Conservation (phyloP, 441 rosid species). For the Jatropha multifida region DNA sequence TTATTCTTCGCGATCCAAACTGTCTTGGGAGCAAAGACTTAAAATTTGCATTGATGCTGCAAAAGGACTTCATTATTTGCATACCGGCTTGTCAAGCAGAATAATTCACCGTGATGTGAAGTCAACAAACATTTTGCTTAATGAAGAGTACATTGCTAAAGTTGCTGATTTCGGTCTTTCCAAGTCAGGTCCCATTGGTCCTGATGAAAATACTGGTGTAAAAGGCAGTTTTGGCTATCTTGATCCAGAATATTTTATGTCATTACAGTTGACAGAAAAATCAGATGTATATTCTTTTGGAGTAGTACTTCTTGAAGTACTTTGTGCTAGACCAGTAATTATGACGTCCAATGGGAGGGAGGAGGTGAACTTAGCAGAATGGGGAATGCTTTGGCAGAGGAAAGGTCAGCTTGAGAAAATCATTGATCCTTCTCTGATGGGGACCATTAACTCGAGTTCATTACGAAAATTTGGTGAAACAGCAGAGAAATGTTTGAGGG, state of each 20-base stretch:
- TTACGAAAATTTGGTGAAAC: conserved; percentile 46
- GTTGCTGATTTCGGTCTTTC: conserved; percentile 44
- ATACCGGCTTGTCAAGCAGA: conserved; percentile 30
- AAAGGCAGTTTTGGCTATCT: conserved; percentile 23
- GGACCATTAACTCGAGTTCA: conserved; percentile 36
- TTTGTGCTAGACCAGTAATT: conserved; percentile 43
- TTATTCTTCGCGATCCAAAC: conserved; percentile 16
- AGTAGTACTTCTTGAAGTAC: conserved; percentile 28
- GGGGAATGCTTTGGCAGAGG: conserved; percentile 39
- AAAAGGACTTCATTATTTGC: conserved; percentile 49
- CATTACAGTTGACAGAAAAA: conserved; percentile 20
- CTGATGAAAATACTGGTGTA: conserved; percentile 7
- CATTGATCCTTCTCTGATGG: conserved; percentile 37
- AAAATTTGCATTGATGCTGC: conserved; percentile 56
- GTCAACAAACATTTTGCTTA: conserved; percentile 53
- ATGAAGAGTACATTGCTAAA: conserved; percentile 38
- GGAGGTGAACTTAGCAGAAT: conserved; percentile 48
- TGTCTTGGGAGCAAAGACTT: conserved; percentile 50
- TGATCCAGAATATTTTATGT: conserved; percentile 26
- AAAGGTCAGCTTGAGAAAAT: conserved; percentile 39
- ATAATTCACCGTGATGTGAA: conserved; percentile 58
- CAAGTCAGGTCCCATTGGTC: conserved; percentile 11
- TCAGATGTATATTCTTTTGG: conserved; percentile 28
- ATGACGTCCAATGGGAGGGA: conserved; percentile 18
- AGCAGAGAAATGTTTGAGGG: conserved; percentile 45